Conservation (phyloP, 1,284 basidiomycete genomes). For the Tylopilus sp. region DNA sequence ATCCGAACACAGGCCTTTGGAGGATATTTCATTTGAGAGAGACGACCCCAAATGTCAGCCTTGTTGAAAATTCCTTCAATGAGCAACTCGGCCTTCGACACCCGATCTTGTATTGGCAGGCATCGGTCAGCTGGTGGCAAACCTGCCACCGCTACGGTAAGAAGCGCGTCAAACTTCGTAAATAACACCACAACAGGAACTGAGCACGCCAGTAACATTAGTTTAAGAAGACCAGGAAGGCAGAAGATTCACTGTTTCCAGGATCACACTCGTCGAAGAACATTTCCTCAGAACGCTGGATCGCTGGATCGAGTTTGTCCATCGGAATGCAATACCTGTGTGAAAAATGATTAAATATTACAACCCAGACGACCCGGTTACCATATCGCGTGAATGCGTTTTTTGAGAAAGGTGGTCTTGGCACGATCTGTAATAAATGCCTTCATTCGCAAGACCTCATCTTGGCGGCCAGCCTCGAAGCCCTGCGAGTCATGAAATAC, state of each 20-base stretch:
- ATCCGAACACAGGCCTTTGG: neutral
- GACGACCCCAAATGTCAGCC: neutral
- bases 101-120: neutral
- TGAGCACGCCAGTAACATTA: neutral
- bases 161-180: neutral
- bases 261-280: neutral
- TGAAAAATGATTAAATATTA: neutral
- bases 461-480: neutral
- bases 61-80: neutral
- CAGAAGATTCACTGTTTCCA: neutral
- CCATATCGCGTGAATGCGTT: conserved; percentile 1
- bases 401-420: neutral
- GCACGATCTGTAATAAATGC: neutral
- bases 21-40: neutral
- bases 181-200: neutral
- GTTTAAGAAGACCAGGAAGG: neutral
- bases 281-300: neutral
- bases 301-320: neutral
- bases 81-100: neutral
- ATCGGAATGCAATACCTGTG: conserved; percentile 3
- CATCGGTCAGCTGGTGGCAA: neutral
- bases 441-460: neutral
- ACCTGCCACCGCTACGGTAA: neutral
- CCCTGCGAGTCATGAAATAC: neutral
- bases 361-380: neutral